Conservation (phyloP, 202 grass and related monocot species). For the Zizania palustris region DNA sequence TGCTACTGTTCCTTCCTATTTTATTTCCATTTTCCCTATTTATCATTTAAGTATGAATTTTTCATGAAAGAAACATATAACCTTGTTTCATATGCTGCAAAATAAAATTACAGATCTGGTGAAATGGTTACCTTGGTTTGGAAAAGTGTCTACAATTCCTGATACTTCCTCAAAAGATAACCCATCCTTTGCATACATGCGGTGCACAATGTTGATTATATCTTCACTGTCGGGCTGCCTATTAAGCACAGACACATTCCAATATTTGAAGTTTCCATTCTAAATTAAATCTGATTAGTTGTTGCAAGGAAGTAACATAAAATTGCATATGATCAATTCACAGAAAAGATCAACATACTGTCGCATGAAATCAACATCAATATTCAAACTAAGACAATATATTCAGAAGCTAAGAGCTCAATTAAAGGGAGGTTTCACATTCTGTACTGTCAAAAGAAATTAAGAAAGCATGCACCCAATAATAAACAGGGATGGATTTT, state of each 20-base stretch:
- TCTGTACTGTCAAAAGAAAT: slow-evolving; percentile 3
- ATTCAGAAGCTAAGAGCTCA: background rate
- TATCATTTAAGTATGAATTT: background rate
- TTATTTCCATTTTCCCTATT: background rate
- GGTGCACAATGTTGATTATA: slow-evolving; percentile 85
- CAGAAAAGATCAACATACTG: background rate
- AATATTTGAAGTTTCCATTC: background rate
- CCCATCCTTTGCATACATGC: slow-evolving; percentile 90
- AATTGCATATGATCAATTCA: background rate
- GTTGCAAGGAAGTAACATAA: slow-evolving; percentile 16
- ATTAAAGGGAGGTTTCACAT: background rate
- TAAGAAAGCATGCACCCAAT: background rate
- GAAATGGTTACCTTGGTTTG: slow-evolving; percentile 76
- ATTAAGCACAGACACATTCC: slow-evolving; percentile 31
- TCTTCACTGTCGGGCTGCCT: slow-evolving; percentile 90
- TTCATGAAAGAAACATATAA: slow-evolving; percentile 20
- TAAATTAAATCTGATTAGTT: background rate
- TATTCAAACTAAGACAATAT: slow-evolving; percentile 24
- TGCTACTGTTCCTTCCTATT: background rate
- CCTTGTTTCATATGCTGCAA: background rate
- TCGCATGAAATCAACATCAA: background rate
- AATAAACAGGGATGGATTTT: background rate
- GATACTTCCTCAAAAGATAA: slow-evolving; percentile 73
- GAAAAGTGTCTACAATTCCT: slow-evolving; percentile 74
- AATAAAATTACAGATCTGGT: background rate